These are phyloP conservation scores for Poterioochromonas sp. DNA, from an alignment of 352 stramenopile genomes.

Conservation along the genomic window DNA sequence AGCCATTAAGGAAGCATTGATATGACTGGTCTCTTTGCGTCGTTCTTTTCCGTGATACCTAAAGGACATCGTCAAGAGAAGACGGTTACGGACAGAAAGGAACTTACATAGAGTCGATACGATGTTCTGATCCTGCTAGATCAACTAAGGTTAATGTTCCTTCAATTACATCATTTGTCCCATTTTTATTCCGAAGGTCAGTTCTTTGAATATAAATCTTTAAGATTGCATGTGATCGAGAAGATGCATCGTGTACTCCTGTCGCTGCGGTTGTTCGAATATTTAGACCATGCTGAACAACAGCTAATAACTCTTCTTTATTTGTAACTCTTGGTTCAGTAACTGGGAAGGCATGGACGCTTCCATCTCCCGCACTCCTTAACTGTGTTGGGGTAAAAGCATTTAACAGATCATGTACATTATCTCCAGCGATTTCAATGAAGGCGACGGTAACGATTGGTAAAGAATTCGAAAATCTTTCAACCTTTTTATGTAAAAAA, in stretches of 20 bases:
- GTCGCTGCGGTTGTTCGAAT: constrained; percentile 88
- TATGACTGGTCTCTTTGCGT: constrained; percentile 5
- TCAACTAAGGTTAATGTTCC: constrained; percentile 80
- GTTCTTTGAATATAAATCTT: constrained; percentile 1
- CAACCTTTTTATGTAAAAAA: constrained; percentile 12
- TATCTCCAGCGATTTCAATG: constrained; percentile 93
- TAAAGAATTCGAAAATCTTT: background rate
- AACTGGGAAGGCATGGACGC: constrained; percentile 86
- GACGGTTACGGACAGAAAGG: background rate
- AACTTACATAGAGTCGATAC: constrained; percentile 32
- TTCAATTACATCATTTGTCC: constrained; percentile 70
- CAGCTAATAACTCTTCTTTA: constrained; percentile 74
- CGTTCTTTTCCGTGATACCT: constrained; percentile 20
- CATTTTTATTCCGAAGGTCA: background rate
- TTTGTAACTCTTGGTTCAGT: constrained; percentile 72
- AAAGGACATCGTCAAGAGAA: background rate
- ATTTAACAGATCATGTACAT: constrained; percentile 87
- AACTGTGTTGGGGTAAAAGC: constrained; percentile 81
- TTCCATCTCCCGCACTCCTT: constrained; percentile 83
- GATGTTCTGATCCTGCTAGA: constrained; percentile 20
- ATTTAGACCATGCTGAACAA: constrained; percentile 76
- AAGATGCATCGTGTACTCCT: constrained; percentile 88
- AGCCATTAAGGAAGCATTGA: constrained; percentile 32
- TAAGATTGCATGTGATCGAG: constrained; percentile 79
- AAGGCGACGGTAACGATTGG: constrained; percentile 74